Evolutionary conservation across 441 rosid genomes (phyloP), one percentile per base, ranked within the genome.

Genomic region (Eruca vesicaria): DNA sequence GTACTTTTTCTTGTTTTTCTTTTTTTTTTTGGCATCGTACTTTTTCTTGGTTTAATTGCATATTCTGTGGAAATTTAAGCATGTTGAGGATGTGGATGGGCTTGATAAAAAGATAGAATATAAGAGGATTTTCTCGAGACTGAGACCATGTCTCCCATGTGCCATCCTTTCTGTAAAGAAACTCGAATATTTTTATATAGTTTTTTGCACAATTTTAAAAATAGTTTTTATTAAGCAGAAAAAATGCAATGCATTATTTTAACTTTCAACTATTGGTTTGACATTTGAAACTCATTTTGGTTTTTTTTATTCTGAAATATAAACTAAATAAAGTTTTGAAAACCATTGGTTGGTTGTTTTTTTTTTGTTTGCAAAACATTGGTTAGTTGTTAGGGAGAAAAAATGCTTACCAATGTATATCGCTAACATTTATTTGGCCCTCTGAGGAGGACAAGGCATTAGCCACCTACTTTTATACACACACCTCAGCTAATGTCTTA

Each of bases 121-220:
- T 76, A 87, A 86, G 84, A 82, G 90, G 88, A 82, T 89, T 89
- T 84, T 79, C 80, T 80, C 73, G 76, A 85, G 86, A 75, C 74
- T 62, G 69, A 74, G 90, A 89, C 86, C 93, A 85, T 82, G 80
- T 71, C 87, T 65, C 76, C 88, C 96, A 88, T 91, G 97, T 93
- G 98, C 88, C 61, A 85, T 86, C 95, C 89, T 83, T 79, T 85
- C 88, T 89, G 98, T 93, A 93, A 93, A 93, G 97, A 81, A 78
- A 81, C 35, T n/a, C 19, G 63, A 63, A 76, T 80, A 72, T 66
- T n/a, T n/a, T n/a, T n/a, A n/a, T n/a, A n/a, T n/a, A n/a, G n/a
- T n/a, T n/a, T n/a, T n/a, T n/a, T n/a, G n/a, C n/a, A n/a, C n/a
- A n/a, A n/a, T n/a, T n/a, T 55, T 62, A 41, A 43, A 72, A 68